phyloP scores from a whole-genome alignment of 2,329 filamentous ascomycete species.

The Remersonia thermophila region DNA sequence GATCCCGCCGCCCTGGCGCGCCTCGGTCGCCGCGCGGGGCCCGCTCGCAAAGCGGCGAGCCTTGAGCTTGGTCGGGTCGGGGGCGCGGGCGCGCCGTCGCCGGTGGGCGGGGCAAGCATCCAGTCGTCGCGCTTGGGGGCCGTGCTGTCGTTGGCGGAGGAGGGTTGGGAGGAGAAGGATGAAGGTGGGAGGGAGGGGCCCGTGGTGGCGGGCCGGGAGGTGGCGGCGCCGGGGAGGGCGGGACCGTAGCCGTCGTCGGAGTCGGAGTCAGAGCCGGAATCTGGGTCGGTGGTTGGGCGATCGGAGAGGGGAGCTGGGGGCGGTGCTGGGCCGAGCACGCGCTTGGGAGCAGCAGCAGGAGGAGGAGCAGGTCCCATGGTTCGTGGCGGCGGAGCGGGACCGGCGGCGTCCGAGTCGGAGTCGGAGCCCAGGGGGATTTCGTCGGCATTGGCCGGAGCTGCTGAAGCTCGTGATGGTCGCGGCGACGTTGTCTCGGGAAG shows the following conservation, averaged over 20 bases:
- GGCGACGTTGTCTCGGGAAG: slow-evolving; percentile 9
- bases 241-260: slow-evolving; percentile 47
- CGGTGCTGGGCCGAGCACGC: slow-evolving; percentile 30
- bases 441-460: slow-evolving; percentile 22
- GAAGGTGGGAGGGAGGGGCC: slow-evolving; percentile 31
- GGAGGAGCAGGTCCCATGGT: slow-evolving; percentile 15
- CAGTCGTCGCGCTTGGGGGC: slow-evolving; percentile 65
- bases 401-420: slow-evolving; percentile 26
- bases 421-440: slow-evolving; percentile 30
- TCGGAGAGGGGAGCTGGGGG: slow-evolving; percentile 30
- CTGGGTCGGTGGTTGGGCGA: slow-evolving; percentile 22
- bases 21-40: slow-evolving; percentile 27
- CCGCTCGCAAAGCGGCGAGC: slow-evolving; percentile 71
- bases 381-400: slow-evolving; percentile 19
- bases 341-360: slow-evolving; percentile 14
- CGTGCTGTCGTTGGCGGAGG: too few relatives aligned
- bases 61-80: slow-evolving; percentile 72
- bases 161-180: slow-evolving; percentile 19
- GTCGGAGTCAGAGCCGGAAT: slow-evolving; percentile 25
- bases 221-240: slow-evolving; percentile 35
- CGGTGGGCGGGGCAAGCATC: slow-evolving; percentile 62
- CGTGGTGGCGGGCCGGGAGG: slow-evolving; percentile 29
- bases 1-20: slow-evolving; percentile 32
- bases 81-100: slow-evolving; percentile 41
- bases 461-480: slow-evolving; percentile 9